These are phyloP conservation scores for Ascochyta koolunga DNA, from an alignment of 2,329 filamentous ascomycete genomes.

Conservation along the genomic window DNA sequence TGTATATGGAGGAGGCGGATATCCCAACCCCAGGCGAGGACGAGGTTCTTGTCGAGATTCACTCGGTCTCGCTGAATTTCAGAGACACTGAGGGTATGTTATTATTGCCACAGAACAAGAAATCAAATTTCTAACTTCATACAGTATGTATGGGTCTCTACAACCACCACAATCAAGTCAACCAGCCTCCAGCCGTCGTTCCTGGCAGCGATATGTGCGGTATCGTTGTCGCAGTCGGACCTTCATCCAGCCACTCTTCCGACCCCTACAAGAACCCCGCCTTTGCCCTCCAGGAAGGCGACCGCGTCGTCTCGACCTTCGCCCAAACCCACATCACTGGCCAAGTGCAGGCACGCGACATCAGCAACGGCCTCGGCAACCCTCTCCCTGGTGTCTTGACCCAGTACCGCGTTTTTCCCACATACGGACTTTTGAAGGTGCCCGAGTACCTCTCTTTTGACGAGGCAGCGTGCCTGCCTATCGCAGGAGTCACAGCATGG, in stretches of 20 bases:
- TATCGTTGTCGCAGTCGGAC: constrained; percentile 59
- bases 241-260: constrained; percentile 44
- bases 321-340: constrained; percentile 62
- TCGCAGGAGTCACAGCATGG: constrained; percentile 69
- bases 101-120: no score
- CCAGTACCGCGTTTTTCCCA: constrained; percentile 65
- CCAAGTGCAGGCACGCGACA: constrained; percentile 62
- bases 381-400: constrained; percentile 64
- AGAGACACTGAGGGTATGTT: constrained; percentile 55
- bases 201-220: constrained; percentile 76
- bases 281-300: constrained; percentile 52
- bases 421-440: constrained; percentile 60
- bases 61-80: constrained; percentile 61
- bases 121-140: not conserved
- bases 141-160: constrained; percentile 70
- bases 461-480: constrained; percentile 66
- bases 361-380: constrained; percentile 65
- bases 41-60: constrained; percentile 59
- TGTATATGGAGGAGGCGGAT: constrained; percentile 43
- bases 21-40: constrained; percentile 46
- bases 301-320: constrained; percentile 72
- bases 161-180: constrained; percentile 66
- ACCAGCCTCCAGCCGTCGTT: constrained; percentile 55
- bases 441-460: constrained; percentile 64
- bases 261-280: constrained; percentile 54